phyloP scores from a whole-genome alignment of 345 rosid species.

The Eucalyptus viminalis region DNA sequence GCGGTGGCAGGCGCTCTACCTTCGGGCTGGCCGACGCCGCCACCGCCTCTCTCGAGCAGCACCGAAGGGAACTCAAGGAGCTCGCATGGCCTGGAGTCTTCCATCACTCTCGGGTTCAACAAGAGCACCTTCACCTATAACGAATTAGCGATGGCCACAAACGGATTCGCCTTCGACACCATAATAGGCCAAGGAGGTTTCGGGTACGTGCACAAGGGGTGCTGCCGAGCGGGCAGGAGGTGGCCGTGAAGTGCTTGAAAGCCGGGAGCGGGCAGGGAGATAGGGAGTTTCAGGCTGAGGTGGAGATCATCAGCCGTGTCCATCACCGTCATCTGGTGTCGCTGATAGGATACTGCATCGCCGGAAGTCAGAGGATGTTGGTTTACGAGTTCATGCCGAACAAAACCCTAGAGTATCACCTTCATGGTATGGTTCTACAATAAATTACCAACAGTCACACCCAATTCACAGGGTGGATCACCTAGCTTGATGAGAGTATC shows the following conservation, averaged over 20 bases:
- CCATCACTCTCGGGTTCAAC: constrained; percentile 33
- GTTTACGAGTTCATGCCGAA: constrained; percentile 79
- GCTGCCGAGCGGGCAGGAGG: constrained; percentile 56
- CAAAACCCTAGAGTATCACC: constrained; percentile 66
- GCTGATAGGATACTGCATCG: constrained; percentile 69
- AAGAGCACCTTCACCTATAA: constrained; percentile 60
- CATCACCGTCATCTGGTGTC: constrained; percentile 93
- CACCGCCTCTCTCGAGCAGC: not conserved
- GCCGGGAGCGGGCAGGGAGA: constrained; percentile 86
- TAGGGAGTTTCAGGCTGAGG: constrained; percentile 88
- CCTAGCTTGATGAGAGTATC: constrained; percentile 16
- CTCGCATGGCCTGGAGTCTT: constrained; percentile 15
- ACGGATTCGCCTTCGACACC: constrained; percentile 44
- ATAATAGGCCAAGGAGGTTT: constrained; percentile 88
- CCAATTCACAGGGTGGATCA: constrained; percentile 16
- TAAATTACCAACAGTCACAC: not conserved
- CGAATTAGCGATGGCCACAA: constrained; percentile 64
- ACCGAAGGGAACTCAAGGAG: constrained; percentile 21
- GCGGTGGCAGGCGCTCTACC: not conserved
- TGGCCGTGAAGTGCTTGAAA: constrained; percentile 84
- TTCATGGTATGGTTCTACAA: constrained; percentile 27
- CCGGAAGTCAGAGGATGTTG: constrained; percentile 50
- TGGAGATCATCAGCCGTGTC: constrained; percentile 86
- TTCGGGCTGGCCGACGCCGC: not conserved
- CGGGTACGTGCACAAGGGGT: constrained; percentile 81